A percentile compares a stretch with the other conserved stretches of the same genome.
phyloP scores from a whole-genome alignment of 2,329 filamentous ascomycete species.

The Cercospora nicotianae region DNA sequence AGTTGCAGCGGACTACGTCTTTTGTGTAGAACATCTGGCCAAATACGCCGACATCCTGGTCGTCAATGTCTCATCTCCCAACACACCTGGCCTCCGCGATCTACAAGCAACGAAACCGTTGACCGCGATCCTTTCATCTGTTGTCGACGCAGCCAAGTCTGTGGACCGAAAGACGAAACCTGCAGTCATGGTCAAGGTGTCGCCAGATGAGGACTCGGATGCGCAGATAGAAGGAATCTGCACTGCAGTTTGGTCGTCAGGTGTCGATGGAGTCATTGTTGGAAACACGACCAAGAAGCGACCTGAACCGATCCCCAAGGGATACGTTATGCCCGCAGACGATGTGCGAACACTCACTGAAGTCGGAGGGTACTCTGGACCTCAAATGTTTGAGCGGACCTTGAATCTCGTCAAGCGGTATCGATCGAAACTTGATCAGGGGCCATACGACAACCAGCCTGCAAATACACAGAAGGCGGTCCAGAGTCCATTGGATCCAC shows the following conservation, averaged over 20 bases:
- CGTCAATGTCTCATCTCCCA: constrained; percentile 95
- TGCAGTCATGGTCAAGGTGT: constrained; percentile 96
- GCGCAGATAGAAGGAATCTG: constrained; percentile 85
- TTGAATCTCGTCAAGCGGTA: constrained; percentile 78
- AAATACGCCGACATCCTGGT: constrained; percentile 94
- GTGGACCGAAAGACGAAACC: constrained; percentile 71
- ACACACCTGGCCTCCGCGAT: constrained; percentile 86
- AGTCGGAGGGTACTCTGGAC: constrained; percentile 86
- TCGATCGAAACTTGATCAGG: constrained; percentile 54
- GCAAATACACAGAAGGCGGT: constrained; percentile 16
- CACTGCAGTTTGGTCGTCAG: constrained; percentile 76
- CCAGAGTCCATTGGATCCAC: constrained; percentile 13
- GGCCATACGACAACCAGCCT: constrained; percentile 36
- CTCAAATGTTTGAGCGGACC: constrained; percentile 81
- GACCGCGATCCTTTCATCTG: constrained; percentile 74
- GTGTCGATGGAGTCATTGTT: constrained; percentile 93
- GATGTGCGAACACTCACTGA: constrained; percentile 70
- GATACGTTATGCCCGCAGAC: constrained; percentile 61
- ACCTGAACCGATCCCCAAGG: constrained; percentile 66
- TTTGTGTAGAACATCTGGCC: constrained; percentile 78
- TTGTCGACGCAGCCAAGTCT: constrained; percentile 73
- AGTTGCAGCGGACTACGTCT: constrained; percentile 78
- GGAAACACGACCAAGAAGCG: constrained; percentile 93
- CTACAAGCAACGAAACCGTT: constrained; percentile 83
- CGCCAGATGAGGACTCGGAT: constrained; percentile 87